Conservation (phyloP, 75 land plant genomes). For the Picea sitchensis region DNA sequence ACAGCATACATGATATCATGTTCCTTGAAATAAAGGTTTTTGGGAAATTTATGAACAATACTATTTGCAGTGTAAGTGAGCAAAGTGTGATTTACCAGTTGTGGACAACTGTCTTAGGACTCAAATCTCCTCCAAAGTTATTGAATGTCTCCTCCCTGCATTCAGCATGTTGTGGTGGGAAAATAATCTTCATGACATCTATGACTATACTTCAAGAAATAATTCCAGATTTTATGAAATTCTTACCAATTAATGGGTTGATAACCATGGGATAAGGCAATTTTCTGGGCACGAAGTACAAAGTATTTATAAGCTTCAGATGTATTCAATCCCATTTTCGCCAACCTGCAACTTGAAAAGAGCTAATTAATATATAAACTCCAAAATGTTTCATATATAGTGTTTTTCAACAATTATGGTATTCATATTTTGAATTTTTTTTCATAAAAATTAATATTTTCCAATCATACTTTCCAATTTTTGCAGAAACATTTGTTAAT, state of each 20-base stretch:
- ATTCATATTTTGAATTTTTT: too few species aligned
- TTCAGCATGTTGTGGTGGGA: not conserved
- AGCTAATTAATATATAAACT: not conserved
- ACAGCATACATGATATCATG: too few species aligned
- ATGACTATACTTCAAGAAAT: not conserved
- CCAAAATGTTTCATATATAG: not conserved
- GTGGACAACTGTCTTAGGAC: constrained; percentile 68
- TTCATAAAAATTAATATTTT: too few species aligned
- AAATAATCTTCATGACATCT: not conserved
- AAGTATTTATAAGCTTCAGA: constrained; percentile 75
- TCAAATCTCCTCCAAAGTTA: constrained; percentile 51
- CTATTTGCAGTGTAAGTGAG: too few species aligned
- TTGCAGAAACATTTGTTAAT: too few species aligned
- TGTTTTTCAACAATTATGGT: too few species aligned
- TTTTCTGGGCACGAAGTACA: constrained; percentile 77
- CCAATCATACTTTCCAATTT: too few species aligned
- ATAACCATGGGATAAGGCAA: constrained; percentile 76
- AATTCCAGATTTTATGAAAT: not conserved
- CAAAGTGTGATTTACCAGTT: constrained; percentile 63
- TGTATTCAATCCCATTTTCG: constrained; percentile 29
- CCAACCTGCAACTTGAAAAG: constrained; percentile 51
- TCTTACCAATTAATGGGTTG: constrained; percentile 84
- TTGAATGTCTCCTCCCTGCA: constrained; percentile 87
- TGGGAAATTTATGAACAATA: too few species aligned
- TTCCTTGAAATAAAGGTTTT: too few species aligned